A percentile compares a stretch with the other conserved stretches of the same genome.
phyloP scores from a whole-genome alignment of 176 grass and related monocot species.

The Carex myosuroides region DNA sequence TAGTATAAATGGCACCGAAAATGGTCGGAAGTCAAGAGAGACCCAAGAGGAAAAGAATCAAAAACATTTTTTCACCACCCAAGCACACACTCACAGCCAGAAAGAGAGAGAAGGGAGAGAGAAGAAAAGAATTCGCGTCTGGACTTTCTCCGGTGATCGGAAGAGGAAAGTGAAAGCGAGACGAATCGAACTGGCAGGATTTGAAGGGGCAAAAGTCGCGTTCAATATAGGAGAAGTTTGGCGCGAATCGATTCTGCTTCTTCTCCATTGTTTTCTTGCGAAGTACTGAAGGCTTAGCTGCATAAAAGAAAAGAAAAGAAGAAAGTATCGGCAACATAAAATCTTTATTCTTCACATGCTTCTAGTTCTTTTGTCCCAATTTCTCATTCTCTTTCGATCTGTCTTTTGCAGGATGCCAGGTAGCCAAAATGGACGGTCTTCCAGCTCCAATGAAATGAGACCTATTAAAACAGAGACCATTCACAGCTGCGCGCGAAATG shows the following conservation, averaged over 20 bases:
- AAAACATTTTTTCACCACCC: neutral
- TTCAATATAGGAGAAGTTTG: too few species aligned
- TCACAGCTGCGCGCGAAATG: constrained; percentile 56
- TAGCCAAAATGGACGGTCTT: constrained; percentile 47
- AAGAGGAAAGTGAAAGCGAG: neutral
- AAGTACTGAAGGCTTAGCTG: too few species aligned
- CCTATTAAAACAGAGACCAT: constrained; percentile 45
- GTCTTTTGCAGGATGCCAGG: constrained; percentile 40
- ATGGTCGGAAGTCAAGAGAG: neutral
- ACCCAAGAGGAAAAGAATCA: neutral
- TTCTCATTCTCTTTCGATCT: too few species aligned
- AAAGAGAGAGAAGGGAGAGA: neutral
- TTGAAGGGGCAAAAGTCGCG: too few species aligned
- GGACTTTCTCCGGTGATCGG: neutral
- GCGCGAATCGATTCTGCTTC: too few species aligned
- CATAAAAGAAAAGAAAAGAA: too few species aligned
- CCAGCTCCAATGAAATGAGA: constrained; percentile 10
- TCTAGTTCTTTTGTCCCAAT: too few species aligned
- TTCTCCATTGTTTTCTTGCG: too few species aligned
- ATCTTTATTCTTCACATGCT: too few species aligned
- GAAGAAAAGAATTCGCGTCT: too few species aligned
- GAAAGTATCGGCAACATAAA: too few species aligned
- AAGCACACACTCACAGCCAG: neutral
- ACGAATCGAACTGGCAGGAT: neutral
- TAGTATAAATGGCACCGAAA: neutral